Evolutionary conservation across 78 protist species (phyloP).

Genomic region (Dictyostelium purpureum): DNA sequence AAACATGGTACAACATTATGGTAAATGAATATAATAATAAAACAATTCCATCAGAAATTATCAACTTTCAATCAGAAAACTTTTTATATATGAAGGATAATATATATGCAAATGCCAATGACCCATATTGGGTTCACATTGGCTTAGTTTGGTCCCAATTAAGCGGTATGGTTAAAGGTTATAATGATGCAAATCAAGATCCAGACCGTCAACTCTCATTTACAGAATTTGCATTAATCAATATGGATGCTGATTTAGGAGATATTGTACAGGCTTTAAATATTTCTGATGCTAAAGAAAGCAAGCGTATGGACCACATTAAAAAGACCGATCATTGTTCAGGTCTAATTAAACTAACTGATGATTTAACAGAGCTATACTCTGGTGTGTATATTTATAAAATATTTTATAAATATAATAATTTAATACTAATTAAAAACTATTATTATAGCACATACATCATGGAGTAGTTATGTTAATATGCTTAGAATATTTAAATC

Average conservation of each 20-base stretch:
- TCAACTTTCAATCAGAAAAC: conserved; percentile 22
- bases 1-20: conserved; percentile 26
- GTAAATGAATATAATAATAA: conserved; percentile 4
- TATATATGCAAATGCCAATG: conserved; percentile 5
- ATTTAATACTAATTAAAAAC: background rate
- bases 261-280: background rate
- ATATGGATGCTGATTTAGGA: conserved; percentile 64
- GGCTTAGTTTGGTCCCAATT: conserved; percentile 31
- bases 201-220: background rate
- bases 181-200: conserved; percentile 7
- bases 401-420: too few relatives aligned
- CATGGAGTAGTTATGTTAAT: conserved; percentile 10
- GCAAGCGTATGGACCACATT: background rate
- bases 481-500: conserved; percentile 45
- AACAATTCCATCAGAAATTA: background rate
- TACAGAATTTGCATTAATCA: conserved; percentile 37
- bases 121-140: conserved; percentile 79
- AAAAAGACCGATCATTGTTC: conserved; percentile 76
- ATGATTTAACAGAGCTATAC: conserved; percentile 29
- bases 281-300: background rate
- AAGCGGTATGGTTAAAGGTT: conserved; percentile 67
- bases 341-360: conserved; percentile 78
- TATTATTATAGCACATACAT: conserved; percentile 22
- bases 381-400: background rate
- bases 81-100: conserved; percentile 2